phyloP scores from a whole-genome alignment of 352 stramenopile genomes.

The Pythium grandisporangium region DNA sequence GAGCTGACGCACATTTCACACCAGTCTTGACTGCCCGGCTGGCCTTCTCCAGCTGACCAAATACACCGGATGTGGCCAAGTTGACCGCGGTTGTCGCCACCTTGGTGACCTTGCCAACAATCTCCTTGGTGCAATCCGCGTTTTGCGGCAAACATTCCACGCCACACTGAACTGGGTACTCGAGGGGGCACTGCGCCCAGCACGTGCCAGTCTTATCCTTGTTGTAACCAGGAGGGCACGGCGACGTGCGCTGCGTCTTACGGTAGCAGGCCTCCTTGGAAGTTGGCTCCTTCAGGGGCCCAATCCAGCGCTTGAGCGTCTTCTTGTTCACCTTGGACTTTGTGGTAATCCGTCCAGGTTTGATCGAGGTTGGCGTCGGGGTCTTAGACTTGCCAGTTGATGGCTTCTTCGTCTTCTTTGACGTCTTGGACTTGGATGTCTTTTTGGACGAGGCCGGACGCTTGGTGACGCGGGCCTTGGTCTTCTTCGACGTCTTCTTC shows the following conservation, averaged over 20 bases:
- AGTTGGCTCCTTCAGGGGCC: constrained; percentile 6
- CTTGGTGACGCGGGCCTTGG: no score
- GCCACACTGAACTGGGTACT: constrained; percentile 47
- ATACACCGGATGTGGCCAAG: constrained; percentile 1
- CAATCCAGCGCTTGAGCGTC: constrained; percentile 9
- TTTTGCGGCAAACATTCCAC: constrained; percentile 56
- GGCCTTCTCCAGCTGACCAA: constrained; percentile 1
- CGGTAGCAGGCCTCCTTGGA: constrained; percentile 16
- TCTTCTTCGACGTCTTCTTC: no score
- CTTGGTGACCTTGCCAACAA: neutral
- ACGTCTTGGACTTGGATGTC: no score
- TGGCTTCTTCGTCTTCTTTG: no score
- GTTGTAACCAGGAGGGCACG: constrained; percentile 29
- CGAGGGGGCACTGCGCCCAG: constrained; percentile 43
- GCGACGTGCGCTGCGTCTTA: constrained; percentile 22
- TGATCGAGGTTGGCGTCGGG: no score
- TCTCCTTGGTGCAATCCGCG: constrained; percentile 1
- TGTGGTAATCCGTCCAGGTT: no score
- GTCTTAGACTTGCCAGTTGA: no score
- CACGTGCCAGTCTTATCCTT: constrained; percentile 39
- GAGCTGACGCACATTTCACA: constrained; percentile 25
- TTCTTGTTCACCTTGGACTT: no score
- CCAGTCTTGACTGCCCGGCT: constrained; percentile 7
- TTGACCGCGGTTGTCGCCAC: neutral
- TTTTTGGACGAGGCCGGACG: no score